phyloP scores from a whole-genome alignment of 2,329 filamentous ascomycete genomes.

The Chrysoporthe austroafricana region DNA sequence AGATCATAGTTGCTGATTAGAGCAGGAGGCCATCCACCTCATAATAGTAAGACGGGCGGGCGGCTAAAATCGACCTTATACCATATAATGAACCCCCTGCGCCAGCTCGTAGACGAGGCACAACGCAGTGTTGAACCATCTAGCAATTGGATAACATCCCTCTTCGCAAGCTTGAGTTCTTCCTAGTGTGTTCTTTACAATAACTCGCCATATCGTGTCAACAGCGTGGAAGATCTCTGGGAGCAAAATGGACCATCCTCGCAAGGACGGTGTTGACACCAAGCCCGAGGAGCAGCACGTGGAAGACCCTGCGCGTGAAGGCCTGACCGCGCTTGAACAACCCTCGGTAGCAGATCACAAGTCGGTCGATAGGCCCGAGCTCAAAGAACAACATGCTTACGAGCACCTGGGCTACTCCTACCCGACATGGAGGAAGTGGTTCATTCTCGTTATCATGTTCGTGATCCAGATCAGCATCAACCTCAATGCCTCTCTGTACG shows the following conservation, averaged over 20 bases:
- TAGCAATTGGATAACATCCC: not conserved
- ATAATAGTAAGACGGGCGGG: not conserved
- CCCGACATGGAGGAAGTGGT: slow-evolving; percentile 54
- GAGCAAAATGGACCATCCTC: not conserved
- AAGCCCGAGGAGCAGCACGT: not conserved
- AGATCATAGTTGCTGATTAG: not conserved
- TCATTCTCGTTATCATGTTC: slow-evolving; percentile 54
- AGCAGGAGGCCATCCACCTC: not conserved
- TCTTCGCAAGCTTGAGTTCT: not conserved
- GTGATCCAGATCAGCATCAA: slow-evolving; percentile 60
- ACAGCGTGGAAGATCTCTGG: not conserved
- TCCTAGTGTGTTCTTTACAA: not conserved
- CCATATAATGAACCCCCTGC: not conserved
- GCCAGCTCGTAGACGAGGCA: not conserved
- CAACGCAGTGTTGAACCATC: not conserved
- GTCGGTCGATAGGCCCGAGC: not conserved
- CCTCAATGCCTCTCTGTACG: slow-evolving; percentile 56
- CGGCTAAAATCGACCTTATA: not conserved
- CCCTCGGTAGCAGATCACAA: not conserved
- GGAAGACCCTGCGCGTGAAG: not conserved
- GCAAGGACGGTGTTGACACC: not conserved
- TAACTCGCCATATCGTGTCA: too few species aligned
- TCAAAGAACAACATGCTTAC: slow-evolving; percentile 33
- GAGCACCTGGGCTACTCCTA: slow-evolving; percentile 47
- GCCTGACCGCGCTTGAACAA: not conserved